Conservation (phyloP, 768 basidiomycete genomes). For the Russula ochroleuca region DNA sequence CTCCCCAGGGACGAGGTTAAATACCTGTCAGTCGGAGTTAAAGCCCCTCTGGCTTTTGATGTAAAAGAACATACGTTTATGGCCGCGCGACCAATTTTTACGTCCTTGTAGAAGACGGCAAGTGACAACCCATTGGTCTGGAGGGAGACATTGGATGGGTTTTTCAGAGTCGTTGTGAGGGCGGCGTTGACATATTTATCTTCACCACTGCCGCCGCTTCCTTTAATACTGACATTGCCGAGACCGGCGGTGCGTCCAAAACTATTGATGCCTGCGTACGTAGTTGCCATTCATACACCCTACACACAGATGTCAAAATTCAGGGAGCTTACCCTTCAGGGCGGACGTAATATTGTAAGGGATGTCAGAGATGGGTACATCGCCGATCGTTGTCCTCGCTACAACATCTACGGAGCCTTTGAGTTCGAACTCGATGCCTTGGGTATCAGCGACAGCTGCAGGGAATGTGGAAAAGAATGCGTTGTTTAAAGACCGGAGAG, state of each 20-base stretch:
- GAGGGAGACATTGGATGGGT: conserved; percentile 66
- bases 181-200: conserved; percentile 55
- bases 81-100: conserved; percentile 54
- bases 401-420: conserved; percentile 55
- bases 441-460: conserved; percentile 51
- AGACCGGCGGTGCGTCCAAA: conserved; percentile 53
- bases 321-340: conserved; percentile 41
- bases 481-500: conserved; percentile 53
- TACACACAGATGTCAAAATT: background rate
- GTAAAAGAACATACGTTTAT: conserved; percentile 45
- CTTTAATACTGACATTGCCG: conserved; percentile 54
- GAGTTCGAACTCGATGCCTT: conserved; percentile 44
- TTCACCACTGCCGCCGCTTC: conserved; percentile 62
- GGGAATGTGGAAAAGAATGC: conserved; percentile 55
- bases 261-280: conserved; percentile 48
- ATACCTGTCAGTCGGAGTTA: conserved; percentile 38
- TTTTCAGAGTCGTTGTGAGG: conserved; percentile 53
- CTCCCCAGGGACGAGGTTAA: conserved; percentile 54
- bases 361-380: conserved; percentile 62
- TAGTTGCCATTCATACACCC: background rate
- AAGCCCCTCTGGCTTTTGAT: background rate
- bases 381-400: conserved; percentile 58
- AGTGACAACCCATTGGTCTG: conserved; percentile 54
- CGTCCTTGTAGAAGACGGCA: conserved; percentile 52
- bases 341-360: conserved; percentile 57